These are phyloP conservation scores for Harrya chromipes DNA, from an alignment of 768 basidiomycete species.

Conservation along the genomic window DNA sequence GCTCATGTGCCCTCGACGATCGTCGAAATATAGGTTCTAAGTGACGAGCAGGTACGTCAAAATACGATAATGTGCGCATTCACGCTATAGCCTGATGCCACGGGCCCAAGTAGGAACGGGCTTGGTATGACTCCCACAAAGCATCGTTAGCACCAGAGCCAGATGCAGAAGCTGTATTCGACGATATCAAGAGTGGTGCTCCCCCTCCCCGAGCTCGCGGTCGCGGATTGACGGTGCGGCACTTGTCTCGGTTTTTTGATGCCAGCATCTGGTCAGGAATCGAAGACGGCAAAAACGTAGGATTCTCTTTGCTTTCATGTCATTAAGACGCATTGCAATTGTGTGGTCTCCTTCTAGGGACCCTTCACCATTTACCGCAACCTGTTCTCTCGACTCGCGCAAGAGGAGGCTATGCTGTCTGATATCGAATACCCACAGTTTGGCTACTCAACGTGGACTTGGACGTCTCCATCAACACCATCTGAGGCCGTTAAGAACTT, in stretches of 20 bases:
- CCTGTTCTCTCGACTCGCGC: slow-evolving; percentile 76
- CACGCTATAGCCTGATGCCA: slow-evolving; percentile 11
- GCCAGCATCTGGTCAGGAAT: slow-evolving; percentile 61
- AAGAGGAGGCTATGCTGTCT: slow-evolving; percentile 62
- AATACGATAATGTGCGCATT: slow-evolving; percentile 1
- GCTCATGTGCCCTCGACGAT: neutral
- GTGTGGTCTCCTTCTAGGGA: slow-evolving; percentile 46
- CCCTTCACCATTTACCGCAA: slow-evolving; percentile 90
- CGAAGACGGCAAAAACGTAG: slow-evolving; percentile 60
- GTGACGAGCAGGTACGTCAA: slow-evolving; percentile 83
- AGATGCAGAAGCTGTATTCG: slow-evolving; percentile 80
- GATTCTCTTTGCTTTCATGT: slow-evolving; percentile 19
- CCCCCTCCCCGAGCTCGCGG: slow-evolving; percentile 53
- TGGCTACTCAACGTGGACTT: slow-evolving; percentile 74
- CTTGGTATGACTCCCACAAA: slow-evolving; percentile 96
- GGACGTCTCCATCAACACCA: slow-evolving; percentile 49
- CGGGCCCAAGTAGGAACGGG: slow-evolving; percentile 74
- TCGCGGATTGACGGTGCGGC: slow-evolving; percentile 75
- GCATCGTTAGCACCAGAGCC: slow-evolving; percentile 76
- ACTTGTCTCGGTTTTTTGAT: slow-evolving; percentile 85
- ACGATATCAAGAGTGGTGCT: slow-evolving; percentile 75
- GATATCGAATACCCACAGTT: slow-evolving; percentile 72
- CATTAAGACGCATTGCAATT: neutral
- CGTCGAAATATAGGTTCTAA: slow-evolving; percentile 75
- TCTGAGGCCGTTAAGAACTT: slow-evolving; percentile 63